Evolutionary conservation across 2,329 filamentous ascomycete species (phyloP).

Genomic region (Periconia digitata): DNA sequence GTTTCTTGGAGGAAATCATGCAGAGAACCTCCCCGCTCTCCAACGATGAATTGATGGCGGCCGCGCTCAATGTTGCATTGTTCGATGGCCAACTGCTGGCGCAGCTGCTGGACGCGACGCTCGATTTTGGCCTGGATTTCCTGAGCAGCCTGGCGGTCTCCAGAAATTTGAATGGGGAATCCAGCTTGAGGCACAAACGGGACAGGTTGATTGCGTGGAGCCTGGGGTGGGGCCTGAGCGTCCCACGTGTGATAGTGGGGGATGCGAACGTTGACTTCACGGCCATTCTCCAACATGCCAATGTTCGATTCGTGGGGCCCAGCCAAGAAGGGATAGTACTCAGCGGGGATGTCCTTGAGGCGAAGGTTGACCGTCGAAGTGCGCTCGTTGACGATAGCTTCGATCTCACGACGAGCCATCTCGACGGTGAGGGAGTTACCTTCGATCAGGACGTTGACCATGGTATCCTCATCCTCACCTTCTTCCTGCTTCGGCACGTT

Average conservation of each 20-base stretch:
- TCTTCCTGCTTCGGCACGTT: conserved; percentile 83
- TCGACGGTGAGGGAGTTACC: conserved; percentile 88
- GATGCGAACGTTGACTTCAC: conserved; percentile 78
- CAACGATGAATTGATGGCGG: conserved; percentile 93
- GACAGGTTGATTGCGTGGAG: conserved; percentile 64
- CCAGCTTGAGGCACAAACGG: conserved; percentile 71
- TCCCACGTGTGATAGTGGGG: conserved; percentile 78
- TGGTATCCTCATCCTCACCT: conserved; percentile 75
- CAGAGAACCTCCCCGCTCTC: conserved; percentile 74
- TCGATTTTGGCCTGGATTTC: conserved; percentile 80
- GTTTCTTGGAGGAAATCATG: conserved; percentile 89
- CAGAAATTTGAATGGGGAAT: conserved; percentile 80
- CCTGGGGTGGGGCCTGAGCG: conserved; percentile 66
- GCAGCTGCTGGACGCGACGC: conserved; percentile 72
- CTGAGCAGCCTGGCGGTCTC: conserved; percentile 81
- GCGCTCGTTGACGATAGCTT: conserved; percentile 84
- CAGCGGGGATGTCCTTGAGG: conserved; percentile 80
- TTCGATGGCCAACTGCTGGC: conserved; percentile 73
- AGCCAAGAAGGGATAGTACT: conserved; percentile 94
- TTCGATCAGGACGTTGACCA: conserved; percentile 84
- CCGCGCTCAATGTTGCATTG: conserved; percentile 82
- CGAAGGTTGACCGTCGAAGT: conserved; percentile 79
- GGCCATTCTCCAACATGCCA: conserved; percentile 68
- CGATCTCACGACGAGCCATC: conserved; percentile 79
- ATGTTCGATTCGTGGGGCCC: conserved; percentile 72